Base-by-base conservation (phyloP, 1,284 basidiomycete genomes). In the Vanrija sp. region DNA sequence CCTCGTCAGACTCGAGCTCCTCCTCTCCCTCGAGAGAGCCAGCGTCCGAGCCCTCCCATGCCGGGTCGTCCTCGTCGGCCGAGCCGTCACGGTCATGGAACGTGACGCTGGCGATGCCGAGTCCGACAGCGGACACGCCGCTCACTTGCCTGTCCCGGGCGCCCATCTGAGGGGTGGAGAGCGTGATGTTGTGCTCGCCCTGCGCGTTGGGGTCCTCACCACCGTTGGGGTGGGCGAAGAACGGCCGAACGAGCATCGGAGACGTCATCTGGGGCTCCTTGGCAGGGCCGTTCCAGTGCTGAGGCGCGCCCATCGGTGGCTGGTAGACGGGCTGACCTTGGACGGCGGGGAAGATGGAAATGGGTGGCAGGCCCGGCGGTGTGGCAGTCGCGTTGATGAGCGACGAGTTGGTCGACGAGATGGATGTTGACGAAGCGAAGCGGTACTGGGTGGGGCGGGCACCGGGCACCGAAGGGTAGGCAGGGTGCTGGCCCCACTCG, bases 81-180 rank as follows among this genome's bases (percentile, higher is more conserved):
- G 49, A 43, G 31, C 24, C 52, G 15, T 56, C 58, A 9, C 47
- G 47, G 43, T 67, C 66, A 25, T 59, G 63, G 42, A 72, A 68
- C 23, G 67, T 59, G 22, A 74, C 69, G 39, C 69, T 72, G 47
- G 69, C 64, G 22, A 74, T 61, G 18, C 71, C 69, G 6, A 72
- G 48, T 1, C 72, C 72, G 45, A 73, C 67, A 18, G 63, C 52
- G 2, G 64, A 58, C 22, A 71, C 64, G 10, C 59, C 57, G 5
- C 52, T 52, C 2, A 52, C 53, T 19, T 63, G 49, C n/a, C 58
- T 55, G 18, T 51, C 45, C 19, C 56, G 57, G 23, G 47, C 18
- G 31, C 44, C 9, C 53, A 41, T 46, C 38, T 63, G 60, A 3
- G 63, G 66, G 20, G 68, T 64, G 5, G 63, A 53, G 38, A 69